Conservation (phyloP, 2,329 filamentous ascomycete genomes). For the Colletotrichum filicis region DNA sequence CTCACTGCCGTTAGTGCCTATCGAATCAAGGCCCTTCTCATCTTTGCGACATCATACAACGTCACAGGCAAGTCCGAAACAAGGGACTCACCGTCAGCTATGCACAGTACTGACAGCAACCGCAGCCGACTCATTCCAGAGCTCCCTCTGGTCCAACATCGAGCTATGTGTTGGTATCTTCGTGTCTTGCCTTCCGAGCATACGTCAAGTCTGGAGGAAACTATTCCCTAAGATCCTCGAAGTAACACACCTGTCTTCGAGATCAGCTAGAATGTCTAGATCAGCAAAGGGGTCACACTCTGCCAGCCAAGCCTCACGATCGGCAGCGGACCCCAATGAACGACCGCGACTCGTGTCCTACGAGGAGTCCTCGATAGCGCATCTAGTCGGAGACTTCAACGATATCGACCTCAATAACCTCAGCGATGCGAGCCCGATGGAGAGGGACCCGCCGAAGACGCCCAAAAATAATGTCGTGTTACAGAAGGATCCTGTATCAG, state of each 20-base stretch:
- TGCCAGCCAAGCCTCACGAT: constrained; percentile 2
- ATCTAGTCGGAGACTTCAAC: constrained; percentile 22
- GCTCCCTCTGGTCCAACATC: constrained; percentile 17
- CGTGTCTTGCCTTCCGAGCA: constrained; percentile 24
- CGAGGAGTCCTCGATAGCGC: constrained; percentile 25
- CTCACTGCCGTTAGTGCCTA: constrained; percentile 30
- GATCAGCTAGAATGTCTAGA: not conserved
- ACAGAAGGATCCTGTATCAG: not conserved
- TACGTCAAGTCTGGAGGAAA: constrained; percentile 21
- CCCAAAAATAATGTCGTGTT: not conserved
- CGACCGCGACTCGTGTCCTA: not conserved
- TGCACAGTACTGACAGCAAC: not conserved
- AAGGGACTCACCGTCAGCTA: accelerated
- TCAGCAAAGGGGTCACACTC: constrained; percentile 5
- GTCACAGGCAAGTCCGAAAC: constrained; percentile 14
- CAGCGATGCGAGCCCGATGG: not conserved
- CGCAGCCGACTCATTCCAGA: constrained; percentile 4
- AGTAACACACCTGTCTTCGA: constrained; percentile 9
- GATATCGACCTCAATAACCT: constrained; percentile 11
- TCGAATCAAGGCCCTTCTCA: not conserved
- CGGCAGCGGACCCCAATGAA: not conserved
- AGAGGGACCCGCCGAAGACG: not conserved
- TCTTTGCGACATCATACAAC: constrained; percentile 20
- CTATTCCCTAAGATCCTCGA: constrained; percentile 15
- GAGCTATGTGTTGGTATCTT: constrained; percentile 23